Percentiles rank a stretch among this genome's conserved stretches.
phyloP scores from a whole-genome alignment of 176 grass and related monocot genomes.

The Musa beccarii region DNA sequence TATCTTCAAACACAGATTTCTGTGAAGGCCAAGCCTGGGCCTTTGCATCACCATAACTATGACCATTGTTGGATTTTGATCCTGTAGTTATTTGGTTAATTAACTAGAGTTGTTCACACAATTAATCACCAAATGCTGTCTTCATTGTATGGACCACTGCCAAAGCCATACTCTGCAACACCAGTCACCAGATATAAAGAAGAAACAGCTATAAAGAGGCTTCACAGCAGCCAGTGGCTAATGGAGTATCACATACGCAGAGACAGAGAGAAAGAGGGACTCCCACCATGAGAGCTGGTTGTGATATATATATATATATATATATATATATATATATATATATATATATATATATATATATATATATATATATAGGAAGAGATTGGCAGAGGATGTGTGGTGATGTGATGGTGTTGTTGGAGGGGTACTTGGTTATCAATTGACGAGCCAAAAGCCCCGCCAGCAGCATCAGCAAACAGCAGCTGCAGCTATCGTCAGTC shows the following conservation, averaged over 20 bases:
- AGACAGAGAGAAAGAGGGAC: constrained; percentile 54
- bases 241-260: constrained; percentile 10
- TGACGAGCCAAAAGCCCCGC: constrained; percentile 56
- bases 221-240: constrained; percentile 43
- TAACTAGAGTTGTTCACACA: background rate
- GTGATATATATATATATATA: constrained; percentile 1
- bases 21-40: background rate
- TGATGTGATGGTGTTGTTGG: constrained; percentile 15
- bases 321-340: constrained; percentile 9
- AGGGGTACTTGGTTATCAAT: constrained; percentile 82
- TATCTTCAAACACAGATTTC: background rate
- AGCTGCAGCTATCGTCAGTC: constrained; percentile 3
- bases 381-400: constrained; percentile 17
- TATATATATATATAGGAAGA: constrained; percentile 19
- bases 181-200: constrained; percentile 78
- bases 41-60: background rate
- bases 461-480: constrained; percentile 9
- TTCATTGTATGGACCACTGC: constrained; percentile 41
- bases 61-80: too few relatives aligned
- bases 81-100: too few relatives aligned
- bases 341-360: too few relatives aligned
- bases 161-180: constrained; percentile 60
- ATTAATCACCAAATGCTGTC: background rate
- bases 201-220: constrained; percentile 91
- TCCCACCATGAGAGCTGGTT: constrained; percentile 49